phyloP scores from a whole-genome alignment of 345 rosid species.

The Gossypium stocksii region DNA sequence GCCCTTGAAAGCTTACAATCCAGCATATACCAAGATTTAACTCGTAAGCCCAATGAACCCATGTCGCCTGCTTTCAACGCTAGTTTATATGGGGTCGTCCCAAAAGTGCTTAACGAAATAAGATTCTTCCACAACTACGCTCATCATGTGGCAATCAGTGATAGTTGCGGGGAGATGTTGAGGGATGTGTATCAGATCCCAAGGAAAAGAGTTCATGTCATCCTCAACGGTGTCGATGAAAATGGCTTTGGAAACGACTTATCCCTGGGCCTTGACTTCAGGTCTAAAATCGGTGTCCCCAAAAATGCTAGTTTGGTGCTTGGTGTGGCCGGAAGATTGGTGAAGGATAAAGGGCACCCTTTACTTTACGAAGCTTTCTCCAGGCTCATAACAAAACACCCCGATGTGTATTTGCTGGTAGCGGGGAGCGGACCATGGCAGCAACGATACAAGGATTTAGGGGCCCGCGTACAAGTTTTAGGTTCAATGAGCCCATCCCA shows the following conservation, averaged over 20 bases:
- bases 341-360: slow-evolving; percentile 93
- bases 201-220: slow-evolving; percentile 71
- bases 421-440: slow-evolving; percentile 97
- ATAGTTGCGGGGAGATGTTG: slow-evolving; percentile 93
- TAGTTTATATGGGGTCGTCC: slow-evolving; percentile 55
- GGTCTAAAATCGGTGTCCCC: slow-evolving; percentile 50
- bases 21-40: slow-evolving; percentile 67
- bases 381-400: slow-evolving; percentile 34
- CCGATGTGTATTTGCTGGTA: slow-evolving; percentile 49
- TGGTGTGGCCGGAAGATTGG: slow-evolving; percentile 85
- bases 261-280: slow-evolving; percentile 43
- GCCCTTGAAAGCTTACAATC: slow-evolving; percentile 86
- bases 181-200: slow-evolving; percentile 90
- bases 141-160: slow-evolving; percentile 86
- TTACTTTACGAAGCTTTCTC: slow-evolving; percentile 60
- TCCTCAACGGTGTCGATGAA: slow-evolving; percentile 81
- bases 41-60: slow-evolving; percentile 56
- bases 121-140: slow-evolving; percentile 74
- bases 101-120: slow-evolving; percentile 70
- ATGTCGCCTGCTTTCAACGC: slow-evolving; percentile 45
- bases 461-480: slow-evolving; percentile 46
- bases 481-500: slow-evolving; percentile 67
- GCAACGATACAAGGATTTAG: slow-evolving; percentile 63
- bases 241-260: slow-evolving; percentile 42
- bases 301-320: slow-evolving; percentile 57